Evolutionary conservation across 2,329 filamentous ascomycete species (phyloP).

Genomic region (Penicillium sp.): DNA sequence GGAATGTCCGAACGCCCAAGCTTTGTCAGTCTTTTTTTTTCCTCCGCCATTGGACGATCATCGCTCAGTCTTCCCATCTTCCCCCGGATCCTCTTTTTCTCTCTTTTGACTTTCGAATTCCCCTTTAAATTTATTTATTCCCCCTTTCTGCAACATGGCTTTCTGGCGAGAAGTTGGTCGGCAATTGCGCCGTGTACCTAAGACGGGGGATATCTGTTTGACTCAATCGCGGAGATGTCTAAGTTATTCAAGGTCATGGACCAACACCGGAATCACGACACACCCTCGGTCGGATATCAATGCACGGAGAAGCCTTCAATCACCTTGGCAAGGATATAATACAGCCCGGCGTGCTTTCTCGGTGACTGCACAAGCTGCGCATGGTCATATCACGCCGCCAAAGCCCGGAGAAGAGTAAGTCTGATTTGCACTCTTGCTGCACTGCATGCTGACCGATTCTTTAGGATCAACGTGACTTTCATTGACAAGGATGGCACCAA

Average conservation of each 20-base stretch:
- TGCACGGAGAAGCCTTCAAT: constrained; percentile 9
- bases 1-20: constrained; percentile 18
- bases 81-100: constrained; percentile 21
- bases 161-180: constrained; percentile 34
- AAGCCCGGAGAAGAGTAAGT: constrained; percentile 89
- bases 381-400: constrained; percentile 79
- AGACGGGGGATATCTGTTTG: constrained; percentile 49
- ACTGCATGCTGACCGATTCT: constrained; percentile 3
- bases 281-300: constrained; percentile 13
- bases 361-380: constrained; percentile 56
- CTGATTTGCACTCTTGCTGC: neutral
- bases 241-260: constrained; percentile 22
- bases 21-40: constrained; percentile 26
- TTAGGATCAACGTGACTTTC: constrained; percentile 82
- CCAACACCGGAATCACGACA: constrained; percentile 14
- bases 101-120: constrained; percentile 7
- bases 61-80: constrained; percentile 14
- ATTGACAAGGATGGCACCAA: constrained; percentile 82
- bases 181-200: constrained; percentile 50
- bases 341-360: constrained; percentile 58
- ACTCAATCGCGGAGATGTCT: constrained; percentile 31
- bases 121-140: constrained; percentile 6
- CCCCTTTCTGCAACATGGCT: constrained; percentile 24
- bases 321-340: constrained; percentile 24
- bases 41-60: constrained; percentile 23